Evolutionary conservation across 1,139 yeast species (phyloP).

Genomic region (Scheffersomyces segobiensis): DNA sequence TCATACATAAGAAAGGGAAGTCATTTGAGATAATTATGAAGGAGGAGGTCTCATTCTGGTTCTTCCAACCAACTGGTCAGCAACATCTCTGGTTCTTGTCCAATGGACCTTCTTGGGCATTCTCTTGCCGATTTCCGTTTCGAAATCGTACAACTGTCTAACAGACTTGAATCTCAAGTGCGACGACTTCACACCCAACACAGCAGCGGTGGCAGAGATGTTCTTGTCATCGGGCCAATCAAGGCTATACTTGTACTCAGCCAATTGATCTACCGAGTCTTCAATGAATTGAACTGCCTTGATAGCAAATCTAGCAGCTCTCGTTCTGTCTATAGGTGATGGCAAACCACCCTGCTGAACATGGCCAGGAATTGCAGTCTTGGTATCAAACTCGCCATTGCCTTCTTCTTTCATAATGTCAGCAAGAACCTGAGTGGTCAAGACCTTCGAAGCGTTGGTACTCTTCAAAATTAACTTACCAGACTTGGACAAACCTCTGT

Average conservation of each 20-base stretch:
- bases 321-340: constrained; percentile 72
- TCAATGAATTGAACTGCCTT: constrained; percentile 72
- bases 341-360: constrained; percentile 86
- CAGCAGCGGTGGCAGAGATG: constrained; percentile 68
- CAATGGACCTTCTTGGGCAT: constrained; percentile 90
- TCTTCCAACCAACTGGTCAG: constrained; percentile 87
- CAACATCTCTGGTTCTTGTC: constrained; percentile 70
- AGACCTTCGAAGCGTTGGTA: constrained; percentile 68
- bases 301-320: constrained; percentile 69
- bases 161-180: constrained; percentile 75
- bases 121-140: constrained; percentile 76
- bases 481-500: constrained; percentile 78
- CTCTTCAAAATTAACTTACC: constrained; percentile 74
- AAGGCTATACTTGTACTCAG: constrained; percentile 24
- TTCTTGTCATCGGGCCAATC: constrained; percentile 38
- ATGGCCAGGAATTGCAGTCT: constrained; percentile 81
- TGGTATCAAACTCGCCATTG: constrained; percentile 66
- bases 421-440: constrained; percentile 66
- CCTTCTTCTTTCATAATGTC: constrained; percentile 68
- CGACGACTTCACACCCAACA: constrained; percentile 81
- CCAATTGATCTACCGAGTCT: constrained; percentile 28
- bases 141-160: constrained; percentile 76
- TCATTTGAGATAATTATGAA: background rate
- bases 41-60: constrained; percentile 15
- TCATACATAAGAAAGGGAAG: constrained; percentile 4